Base-by-base conservation (phyloP, 106 monocot genomes). In the Posidonia australis region DNA sequence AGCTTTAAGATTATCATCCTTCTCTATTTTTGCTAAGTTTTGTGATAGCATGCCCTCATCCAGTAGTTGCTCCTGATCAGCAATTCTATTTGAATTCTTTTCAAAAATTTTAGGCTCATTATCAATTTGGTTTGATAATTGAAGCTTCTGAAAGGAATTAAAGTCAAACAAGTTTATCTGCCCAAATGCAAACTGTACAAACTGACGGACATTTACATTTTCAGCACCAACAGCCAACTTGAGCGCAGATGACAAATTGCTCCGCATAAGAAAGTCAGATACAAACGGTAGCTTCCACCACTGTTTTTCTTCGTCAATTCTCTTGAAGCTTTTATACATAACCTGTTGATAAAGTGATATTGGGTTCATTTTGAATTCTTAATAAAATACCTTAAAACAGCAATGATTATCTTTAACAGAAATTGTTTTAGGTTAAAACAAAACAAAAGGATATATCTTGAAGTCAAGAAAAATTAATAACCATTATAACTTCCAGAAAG, bases 281-380 rank as follows among this genome's bases (percentile, higher is more conserved):
- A 96, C 67, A 77, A 90, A 86, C 59, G 94, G 86, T 64, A 96
- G 76, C 56, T 41, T 78, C 94, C 94, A 90, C 90, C 86, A 84
- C 26, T 76, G 67, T 74, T 87, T 96, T 31, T 90, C 90, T 70
- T 80, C 58, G 52, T 78, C 71, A 64, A 96, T 90, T 49, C 82
- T 70, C 60, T 90, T 82, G 71, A 82, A 84, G 51, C 76, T 87
- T 74, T 77, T 86, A 65, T 87, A 96, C 54, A 67, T 80, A 30
- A 87, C 78, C 94, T 96, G 77, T 14, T 28, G 26, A 16, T 26
- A 28, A 57, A 57, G 0, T 11, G 16, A 57, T 25, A 14, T 14
- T 25, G 22, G 24, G 13, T 9, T 57, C 48, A 49, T 16, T 4
- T 16, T 17, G n/a, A n/a, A n/a, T n/a, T n/a, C n/a, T n/a, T n/a